phyloP scores from a whole-genome alignment of 768 basidiomycete genomes.

The Rhodotorula babjevae region DNA sequence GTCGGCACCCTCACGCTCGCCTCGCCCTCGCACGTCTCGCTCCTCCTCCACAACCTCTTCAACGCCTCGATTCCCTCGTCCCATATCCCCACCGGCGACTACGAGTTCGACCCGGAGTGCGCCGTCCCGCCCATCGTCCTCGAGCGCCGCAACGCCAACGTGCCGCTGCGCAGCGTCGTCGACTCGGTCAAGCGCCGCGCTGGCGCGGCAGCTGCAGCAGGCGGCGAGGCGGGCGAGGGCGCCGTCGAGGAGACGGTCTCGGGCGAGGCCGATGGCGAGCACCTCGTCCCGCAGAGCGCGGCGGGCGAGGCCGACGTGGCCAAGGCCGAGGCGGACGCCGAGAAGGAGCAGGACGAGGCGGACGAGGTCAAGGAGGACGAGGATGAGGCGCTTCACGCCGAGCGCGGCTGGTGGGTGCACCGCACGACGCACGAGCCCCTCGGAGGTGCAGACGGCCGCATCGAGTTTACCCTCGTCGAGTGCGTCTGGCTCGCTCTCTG shows the following conservation, averaged over 20 bases:
- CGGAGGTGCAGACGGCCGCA: slow-evolving; percentile 47
- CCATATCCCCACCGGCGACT: slow-evolving; percentile 48
- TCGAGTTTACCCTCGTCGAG: slow-evolving; percentile 59
- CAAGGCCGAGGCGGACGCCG: slow-evolving; percentile 46
- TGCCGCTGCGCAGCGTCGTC: not conserved
- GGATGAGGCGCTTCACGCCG: slow-evolving; percentile 41
- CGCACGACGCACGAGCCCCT: slow-evolving; percentile 47
- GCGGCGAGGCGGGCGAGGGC: no score
- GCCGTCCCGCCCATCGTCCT: slow-evolving; percentile 24
- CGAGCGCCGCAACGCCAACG: slow-evolving; percentile 6
- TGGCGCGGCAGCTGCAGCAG: no score
- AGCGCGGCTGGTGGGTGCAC: slow-evolving; percentile 49
- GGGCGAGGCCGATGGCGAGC: slow-evolving; percentile 34
- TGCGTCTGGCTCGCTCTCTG: not conserved
- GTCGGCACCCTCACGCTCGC: slow-evolving; percentile 50
- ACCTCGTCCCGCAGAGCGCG: slow-evolving; percentile 47
- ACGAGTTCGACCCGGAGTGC: slow-evolving; percentile 46
- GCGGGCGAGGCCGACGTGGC: slow-evolving; percentile 49
- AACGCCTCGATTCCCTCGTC: slow-evolving; percentile 52
- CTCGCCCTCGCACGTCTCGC: slow-evolving; percentile 51
- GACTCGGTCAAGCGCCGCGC: not conserved
- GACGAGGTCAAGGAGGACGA: slow-evolving; percentile 45
- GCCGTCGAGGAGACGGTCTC: slow-evolving; percentile 8
- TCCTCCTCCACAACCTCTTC: slow-evolving; percentile 51
- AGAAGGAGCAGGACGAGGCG: slow-evolving; percentile 39